Evolutionary conservation across 2,329 filamentous ascomycete genomes (phyloP), one percentile per base, ranked within the genome.

Genomic region (Epichloe baconii): DNA sequence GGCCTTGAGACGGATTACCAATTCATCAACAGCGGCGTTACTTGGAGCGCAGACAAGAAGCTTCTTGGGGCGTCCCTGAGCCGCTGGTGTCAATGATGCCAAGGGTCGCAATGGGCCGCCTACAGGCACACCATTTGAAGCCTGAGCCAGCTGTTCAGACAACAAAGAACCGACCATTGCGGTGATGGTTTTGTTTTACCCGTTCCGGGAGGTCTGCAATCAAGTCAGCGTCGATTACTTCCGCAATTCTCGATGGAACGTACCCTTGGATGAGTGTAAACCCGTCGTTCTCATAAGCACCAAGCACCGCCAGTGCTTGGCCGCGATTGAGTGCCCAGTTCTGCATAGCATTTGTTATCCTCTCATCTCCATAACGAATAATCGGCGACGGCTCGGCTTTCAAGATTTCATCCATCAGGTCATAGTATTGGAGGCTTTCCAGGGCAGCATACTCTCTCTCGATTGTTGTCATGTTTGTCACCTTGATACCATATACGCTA

Each of bases 161-260:
- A 61, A 58, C 15, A 98, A 73, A 38, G 88, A 87, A 37, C 93
- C 93, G 23, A 97, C 90, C 75, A 98, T 94, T 35, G 91, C 93
- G 51, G 95, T 80, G 54, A 98, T 98, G 0, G 93, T 98, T 66
- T 98, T 0, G 93, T 98, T 71, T 98, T 98, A 62, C 91, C 93
- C 4, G 93, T 96, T 66, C 93, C 93, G 1, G 93, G 93, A 48
- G 93, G 93, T 51, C 88, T 84, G 51, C 41, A 50, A 5, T 23
- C 46, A 59, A 56, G 65, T 68, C 64, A 71, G 64, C 53, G 49
- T 55, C 54, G 38, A 23, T 31, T 36, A 11, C 7, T 12, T 7
- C 37, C 8, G 31, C n/a, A 55, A 52, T 7, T 45, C n/a, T 23
- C 36, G 35, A 35, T 8, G 15, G 26, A 15, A 37, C 73, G 64